Evolutionary conservation across 495 filamentous ascomycete genomes (phyloP).

Genomic region (Bombardia bombarda): DNA sequence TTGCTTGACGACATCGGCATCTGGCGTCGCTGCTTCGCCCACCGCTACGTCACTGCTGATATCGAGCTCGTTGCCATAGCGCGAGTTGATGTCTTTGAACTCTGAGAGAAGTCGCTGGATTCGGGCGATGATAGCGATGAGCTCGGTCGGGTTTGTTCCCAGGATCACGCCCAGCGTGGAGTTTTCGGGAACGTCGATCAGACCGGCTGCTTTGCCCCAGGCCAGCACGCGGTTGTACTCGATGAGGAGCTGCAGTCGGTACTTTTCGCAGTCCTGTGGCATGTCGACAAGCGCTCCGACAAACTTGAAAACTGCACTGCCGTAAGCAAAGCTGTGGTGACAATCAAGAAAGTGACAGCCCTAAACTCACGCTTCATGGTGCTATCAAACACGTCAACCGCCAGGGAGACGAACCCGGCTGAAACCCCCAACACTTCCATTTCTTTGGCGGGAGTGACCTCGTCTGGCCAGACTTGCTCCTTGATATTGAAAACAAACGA

Average conservation of each 20-base stretch:
- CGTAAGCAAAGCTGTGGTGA: no score
- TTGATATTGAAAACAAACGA: no score
- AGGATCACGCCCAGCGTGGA: constrained; percentile 15
- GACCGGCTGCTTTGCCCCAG: constrained; percentile 24
- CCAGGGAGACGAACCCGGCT: constrained; percentile 18
- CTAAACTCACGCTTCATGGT: no score
- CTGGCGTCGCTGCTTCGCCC: constrained; percentile 4
- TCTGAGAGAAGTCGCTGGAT: constrained; percentile 25
- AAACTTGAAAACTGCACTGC: constrained; percentile 28
- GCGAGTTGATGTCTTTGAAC: constrained; percentile 22
- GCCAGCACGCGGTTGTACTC: constrained; percentile 28
- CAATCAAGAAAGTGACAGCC: no score
- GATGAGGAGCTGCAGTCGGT: constrained; percentile 25
- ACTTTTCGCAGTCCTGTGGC: constrained; percentile 23
- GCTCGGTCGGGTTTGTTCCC: constrained; percentile 20
- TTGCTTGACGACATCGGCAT: constrained; percentile 15
- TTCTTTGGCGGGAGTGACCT: background rate
- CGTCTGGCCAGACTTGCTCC: no score
- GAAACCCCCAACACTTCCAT: constrained; percentile 14
- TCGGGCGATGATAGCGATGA: constrained; percentile 19
- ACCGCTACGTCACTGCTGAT: background rate
- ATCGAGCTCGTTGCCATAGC: constrained; percentile 23
- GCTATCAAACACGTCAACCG: constrained; percentile 24
- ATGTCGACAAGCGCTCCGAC: constrained; percentile 23
- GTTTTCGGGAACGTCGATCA: constrained; percentile 21